phyloP scores from a whole-genome alignment of 1,284 basidiomycete genomes.

The Gymnopus androsaceus region DNA sequence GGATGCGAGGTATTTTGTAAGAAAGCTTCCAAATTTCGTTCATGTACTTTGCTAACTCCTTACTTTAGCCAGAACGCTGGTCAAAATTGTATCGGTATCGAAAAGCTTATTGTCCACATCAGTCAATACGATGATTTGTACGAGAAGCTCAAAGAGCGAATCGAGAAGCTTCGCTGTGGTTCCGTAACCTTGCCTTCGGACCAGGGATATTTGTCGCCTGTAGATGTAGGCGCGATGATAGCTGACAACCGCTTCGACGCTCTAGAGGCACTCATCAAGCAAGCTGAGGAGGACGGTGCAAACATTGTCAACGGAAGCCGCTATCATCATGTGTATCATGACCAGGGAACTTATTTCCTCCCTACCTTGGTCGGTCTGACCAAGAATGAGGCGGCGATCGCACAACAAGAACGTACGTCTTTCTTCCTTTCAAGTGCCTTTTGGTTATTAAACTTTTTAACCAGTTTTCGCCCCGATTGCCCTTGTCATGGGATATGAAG shows the following conservation, averaged over 20 bases:
- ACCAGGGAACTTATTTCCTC: constrained; percentile 78
- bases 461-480: constrained; percentile 90
- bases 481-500: constrained; percentile 79
- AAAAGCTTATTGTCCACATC: constrained; percentile 85
- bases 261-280: constrained; percentile 70
- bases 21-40: constrained; percentile 31
- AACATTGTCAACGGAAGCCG: constrained; percentile 69
- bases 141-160: constrained; percentile 61
- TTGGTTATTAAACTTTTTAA: constrained; percentile 17
- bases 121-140: constrained; percentile 77
- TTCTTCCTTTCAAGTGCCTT: background rate
- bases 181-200: constrained; percentile 63
- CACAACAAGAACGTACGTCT: constrained; percentile 74
- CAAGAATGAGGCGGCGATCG: constrained; percentile 72
- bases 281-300: constrained; percentile 77
- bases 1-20: constrained; percentile 89
- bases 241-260: constrained; percentile 66
- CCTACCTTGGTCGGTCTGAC: constrained; percentile 89
- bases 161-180: constrained; percentile 69
- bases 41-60: background rate
- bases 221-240: constrained; percentile 87
- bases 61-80: constrained; percentile 79
- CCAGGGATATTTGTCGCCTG: constrained; percentile 67
- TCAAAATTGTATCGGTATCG: constrained; percentile 97
- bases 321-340: constrained; percentile 65